A percentile compares a stretch with the other conserved stretches of the same genome.
These are phyloP conservation scores for Candida labiduridarum DNA, from an alignment of 1,139 yeast species.

Conservation along the genomic window DNA sequence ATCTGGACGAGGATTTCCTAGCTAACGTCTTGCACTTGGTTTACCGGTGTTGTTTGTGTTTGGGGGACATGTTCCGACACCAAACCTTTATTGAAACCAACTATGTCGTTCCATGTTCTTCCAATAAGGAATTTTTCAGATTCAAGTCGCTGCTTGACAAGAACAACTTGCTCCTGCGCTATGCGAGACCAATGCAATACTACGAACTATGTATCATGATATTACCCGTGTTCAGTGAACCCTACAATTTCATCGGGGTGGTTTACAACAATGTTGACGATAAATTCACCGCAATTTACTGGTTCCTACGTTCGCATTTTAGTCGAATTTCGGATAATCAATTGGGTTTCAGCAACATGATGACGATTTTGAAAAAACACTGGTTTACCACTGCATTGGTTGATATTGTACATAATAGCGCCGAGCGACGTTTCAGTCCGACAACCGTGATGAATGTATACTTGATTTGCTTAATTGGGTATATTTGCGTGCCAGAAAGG, in stretches of 20 bases:
- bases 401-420: constrained; percentile 15
- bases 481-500: constrained; percentile 29
- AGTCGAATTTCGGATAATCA: constrained; percentile 52
- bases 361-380: constrained; percentile 31
- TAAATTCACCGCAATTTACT: constrained; percentile 35
- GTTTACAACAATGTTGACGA: constrained; percentile 45
- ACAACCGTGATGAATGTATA: constrained; percentile 23
- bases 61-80: constrained; percentile 66
- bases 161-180: constrained; percentile 22
- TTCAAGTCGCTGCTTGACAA: constrained; percentile 37
- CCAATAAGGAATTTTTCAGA: constrained; percentile 38
- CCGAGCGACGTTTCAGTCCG: constrained; percentile 11
- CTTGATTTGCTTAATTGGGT: constrained; percentile 33
- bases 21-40: constrained; percentile 50
- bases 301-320: constrained; percentile 61
- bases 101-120: constrained; percentile 38
- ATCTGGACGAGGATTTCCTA: constrained; percentile 26
- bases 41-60: constrained; percentile 55
- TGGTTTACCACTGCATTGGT: constrained; percentile 31
- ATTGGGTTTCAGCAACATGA: constrained; percentile 45
- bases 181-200: constrained; percentile 42
- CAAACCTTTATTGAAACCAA: constrained; percentile 47
- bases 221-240: constrained; percentile 68
- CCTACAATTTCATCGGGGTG: constrained; percentile 67
- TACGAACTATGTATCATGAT: constrained; percentile 55